Conservation (phyloP, 768 basidiomycete genomes). For the Tephrocybe sp. region DNA sequence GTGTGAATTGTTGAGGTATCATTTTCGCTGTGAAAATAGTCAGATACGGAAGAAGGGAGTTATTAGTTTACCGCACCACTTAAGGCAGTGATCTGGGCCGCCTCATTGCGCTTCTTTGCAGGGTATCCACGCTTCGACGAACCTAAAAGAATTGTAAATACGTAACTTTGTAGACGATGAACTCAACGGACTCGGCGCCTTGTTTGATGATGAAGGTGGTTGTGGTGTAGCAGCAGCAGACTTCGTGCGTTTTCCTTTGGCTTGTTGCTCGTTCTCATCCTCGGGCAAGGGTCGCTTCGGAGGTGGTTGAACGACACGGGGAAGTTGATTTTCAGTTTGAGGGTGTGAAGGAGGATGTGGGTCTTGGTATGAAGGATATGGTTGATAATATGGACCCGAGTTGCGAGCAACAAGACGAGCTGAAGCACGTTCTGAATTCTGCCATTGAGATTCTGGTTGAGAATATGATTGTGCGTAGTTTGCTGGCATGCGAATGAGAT, state of each 20-base stretch:
- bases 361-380: conserved; percentile 10
- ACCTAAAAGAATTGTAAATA: conserved; percentile 20
- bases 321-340: not conserved
- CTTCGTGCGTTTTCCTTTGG: conserved; percentile 37
- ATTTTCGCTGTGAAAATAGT: conserved; percentile 34
- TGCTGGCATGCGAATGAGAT: conserved; percentile 8
- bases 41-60: conserved; percentile 1
- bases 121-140: conserved; percentile 66
- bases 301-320: conserved; percentile 24
- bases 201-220: not conserved
- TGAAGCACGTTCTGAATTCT: conserved; percentile 52
- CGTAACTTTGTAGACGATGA: not conserved
- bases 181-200: not conserved
- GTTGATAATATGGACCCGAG: conserved; percentile 6
- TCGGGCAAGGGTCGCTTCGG: not conserved
- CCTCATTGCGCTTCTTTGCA: conserved; percentile 70
- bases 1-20: conserved; percentile 39
- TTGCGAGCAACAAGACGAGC: conserved; percentile 57
- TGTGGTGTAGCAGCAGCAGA: conserved; percentile 30
- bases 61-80: conserved; percentile 44
- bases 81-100: conserved; percentile 60
- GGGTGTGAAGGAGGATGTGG: conserved; percentile 2
- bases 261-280: too few species aligned
- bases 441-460: conserved; percentile 35
- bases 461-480: conserved; percentile 26